phyloP scores from a whole-genome alignment of 495 filamentous ascomycete species.

The Jackrogersella minutella region DNA sequence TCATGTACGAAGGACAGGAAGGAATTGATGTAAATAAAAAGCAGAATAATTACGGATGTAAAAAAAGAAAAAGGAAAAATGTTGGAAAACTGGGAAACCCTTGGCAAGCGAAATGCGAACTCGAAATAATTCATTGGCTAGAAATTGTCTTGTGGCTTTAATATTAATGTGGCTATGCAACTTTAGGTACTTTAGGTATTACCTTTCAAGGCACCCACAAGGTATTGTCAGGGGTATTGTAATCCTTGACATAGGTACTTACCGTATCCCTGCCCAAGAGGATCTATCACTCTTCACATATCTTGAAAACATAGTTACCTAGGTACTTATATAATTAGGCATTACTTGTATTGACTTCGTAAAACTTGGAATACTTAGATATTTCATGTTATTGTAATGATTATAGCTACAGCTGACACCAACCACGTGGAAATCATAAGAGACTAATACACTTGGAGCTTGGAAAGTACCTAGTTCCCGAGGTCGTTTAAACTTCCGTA shows the following conservation, averaged over 20 bases:
- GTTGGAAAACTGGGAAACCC: slow-evolving; percentile 33
- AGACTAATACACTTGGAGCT: no score
- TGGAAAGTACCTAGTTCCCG: background rate
- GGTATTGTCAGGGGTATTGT: no score
- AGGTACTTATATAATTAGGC: no score
- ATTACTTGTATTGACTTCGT: background rate
- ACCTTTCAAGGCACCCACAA: no score
- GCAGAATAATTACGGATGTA: no score
- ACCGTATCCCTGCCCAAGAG: no score
- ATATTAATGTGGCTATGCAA: slow-evolving; percentile 9
- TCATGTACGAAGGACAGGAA: no score
- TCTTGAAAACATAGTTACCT: no score
- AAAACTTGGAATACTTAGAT: background rate
- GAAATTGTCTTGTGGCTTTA: background rate
- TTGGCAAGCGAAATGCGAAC: background rate
- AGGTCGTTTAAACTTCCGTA: no score
- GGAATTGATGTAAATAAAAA: no score
- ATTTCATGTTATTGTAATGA: background rate
- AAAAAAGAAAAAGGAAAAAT: slow-evolving; percentile 3
- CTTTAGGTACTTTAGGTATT: background rate
- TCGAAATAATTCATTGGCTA: background rate
- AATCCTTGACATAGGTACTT: no score
- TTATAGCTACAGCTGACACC: background rate
- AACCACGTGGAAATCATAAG: no score
- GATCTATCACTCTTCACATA: background rate